phyloP scores from a whole-genome alignment of 1,284 basidiomycete species.

The Athelia sp. region DNA sequence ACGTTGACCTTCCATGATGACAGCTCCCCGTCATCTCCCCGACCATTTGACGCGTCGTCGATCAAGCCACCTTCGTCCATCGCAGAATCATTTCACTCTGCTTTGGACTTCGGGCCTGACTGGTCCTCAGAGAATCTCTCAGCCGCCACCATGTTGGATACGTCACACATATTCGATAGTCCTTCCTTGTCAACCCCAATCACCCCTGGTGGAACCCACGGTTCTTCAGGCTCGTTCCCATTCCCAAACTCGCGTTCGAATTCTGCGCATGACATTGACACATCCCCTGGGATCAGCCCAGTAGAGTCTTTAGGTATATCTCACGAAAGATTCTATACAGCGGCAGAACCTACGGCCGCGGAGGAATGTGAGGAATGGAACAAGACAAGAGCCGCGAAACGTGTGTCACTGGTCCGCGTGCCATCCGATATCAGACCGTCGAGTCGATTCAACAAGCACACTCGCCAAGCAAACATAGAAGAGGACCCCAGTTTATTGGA shows the following conservation, averaged over 20 bases:
- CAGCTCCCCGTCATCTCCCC: constrained; percentile 16
- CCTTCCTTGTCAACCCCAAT: constrained; percentile 12
- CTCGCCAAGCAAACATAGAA: background rate
- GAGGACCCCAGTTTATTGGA: background rate
- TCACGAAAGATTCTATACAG: constrained; percentile 45
- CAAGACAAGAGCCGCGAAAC: constrained; percentile 76
- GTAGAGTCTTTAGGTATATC: background rate
- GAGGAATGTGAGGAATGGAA: constrained; percentile 83
- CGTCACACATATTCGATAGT: constrained; percentile 34
- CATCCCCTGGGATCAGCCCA: background rate
- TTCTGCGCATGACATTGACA: constrained; percentile 1
- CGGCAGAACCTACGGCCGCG: constrained; percentile 33
- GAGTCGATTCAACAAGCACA: constrained; percentile 6
- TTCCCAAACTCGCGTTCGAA: constrained; percentile 18
- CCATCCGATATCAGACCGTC: constrained; percentile 53
- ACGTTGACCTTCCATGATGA: constrained; percentile 37
- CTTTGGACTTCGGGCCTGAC: constrained; percentile 49
- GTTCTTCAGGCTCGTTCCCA: constrained; percentile 9
- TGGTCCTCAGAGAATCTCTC: constrained; percentile 38
- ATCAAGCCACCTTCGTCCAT: constrained; percentile 33
- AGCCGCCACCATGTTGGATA: constrained; percentile 23
- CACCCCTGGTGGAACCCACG: constrained; percentile 11
- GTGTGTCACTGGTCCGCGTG: constrained; percentile 73
- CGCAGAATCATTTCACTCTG: constrained; percentile 61
- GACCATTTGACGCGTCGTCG: constrained; percentile 8